These are phyloP conservation scores for Fusarium setosum DNA, from an alignment of 2,329 filamentous ascomycete genomes.

Conservation along the genomic window DNA sequence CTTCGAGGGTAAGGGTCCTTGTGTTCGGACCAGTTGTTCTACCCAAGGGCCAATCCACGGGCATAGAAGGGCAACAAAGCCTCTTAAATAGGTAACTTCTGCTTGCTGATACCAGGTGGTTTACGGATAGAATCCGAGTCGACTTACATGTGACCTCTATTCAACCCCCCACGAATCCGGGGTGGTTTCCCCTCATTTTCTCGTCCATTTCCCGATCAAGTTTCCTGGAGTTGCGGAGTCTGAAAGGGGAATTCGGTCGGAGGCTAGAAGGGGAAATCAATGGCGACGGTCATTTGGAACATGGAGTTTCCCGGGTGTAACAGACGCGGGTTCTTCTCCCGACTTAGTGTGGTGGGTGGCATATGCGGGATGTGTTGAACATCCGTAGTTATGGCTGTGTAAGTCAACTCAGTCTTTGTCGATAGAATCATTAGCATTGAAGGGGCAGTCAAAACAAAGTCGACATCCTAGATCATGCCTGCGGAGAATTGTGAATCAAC, in stretches of 20 bases:
- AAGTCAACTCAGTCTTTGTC: neutral
- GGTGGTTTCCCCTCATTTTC: slow-evolving; percentile 4
- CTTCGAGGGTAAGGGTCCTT: neutral
- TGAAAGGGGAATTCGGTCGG: neutral
- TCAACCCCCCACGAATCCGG: neutral
- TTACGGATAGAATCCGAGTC: neutral
- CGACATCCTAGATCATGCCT: no score
- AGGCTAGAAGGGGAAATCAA: neutral
- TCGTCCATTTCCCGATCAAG: neutral
- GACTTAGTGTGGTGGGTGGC: neutral
- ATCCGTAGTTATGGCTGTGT: neutral
- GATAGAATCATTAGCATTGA: neutral
- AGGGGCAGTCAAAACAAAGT: no score
- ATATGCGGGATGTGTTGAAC: neutral
- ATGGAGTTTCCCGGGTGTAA: neutral
- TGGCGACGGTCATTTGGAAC: neutral
- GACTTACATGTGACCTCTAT: neutral
- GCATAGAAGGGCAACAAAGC: neutral
- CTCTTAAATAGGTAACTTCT: neutral
- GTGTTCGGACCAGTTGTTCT: neutral
- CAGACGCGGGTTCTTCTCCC: slow-evolving; percentile 11
- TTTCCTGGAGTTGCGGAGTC: neutral
- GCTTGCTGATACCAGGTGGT: neutral
- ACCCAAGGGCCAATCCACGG: neutral
- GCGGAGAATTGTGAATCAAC: no score